These are phyloP conservation scores for Effrenium voratum DNA, from an alignment of 73 alveolate species.

Conservation along the genomic window DNA sequence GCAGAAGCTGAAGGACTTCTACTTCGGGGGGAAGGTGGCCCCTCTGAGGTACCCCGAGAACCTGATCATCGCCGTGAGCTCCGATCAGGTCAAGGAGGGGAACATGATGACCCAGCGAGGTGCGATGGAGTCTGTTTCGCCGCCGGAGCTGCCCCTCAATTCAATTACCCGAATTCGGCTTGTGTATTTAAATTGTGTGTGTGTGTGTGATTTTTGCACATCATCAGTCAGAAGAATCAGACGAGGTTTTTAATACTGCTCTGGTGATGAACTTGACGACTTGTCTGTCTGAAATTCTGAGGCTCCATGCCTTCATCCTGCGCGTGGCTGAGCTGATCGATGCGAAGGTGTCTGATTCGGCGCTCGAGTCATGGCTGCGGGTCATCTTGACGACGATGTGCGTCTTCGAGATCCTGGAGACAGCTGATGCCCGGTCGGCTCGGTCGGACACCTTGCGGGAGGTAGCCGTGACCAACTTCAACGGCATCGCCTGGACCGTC, in stretches of 20 bases:
- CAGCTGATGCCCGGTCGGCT: neutral
- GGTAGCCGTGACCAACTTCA: neutral
- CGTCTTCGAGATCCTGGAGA: neutral
- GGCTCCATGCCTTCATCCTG: neutral
- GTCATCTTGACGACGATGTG: neutral
- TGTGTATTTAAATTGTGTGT: too few relatives aligned
- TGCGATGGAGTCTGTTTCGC: neutral
- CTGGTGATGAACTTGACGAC: too few relatives aligned
- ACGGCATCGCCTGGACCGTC: neutral
- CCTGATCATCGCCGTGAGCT: neutral
- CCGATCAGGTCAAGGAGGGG: neutral
- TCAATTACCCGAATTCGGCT: too few relatives aligned
- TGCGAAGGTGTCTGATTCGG: neutral
- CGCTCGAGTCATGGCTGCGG: neutral
- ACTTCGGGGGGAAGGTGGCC: neutral
- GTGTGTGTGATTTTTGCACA: too few relatives aligned
- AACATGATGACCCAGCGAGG: neutral
- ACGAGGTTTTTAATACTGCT: too few relatives aligned
- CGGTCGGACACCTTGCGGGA: neutral
- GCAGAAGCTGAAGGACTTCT: neutral
- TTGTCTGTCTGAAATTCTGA: too few relatives aligned
- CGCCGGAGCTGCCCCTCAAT: neutral
- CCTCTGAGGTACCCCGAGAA: neutral
- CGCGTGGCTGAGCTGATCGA: slow-evolving; percentile 6
- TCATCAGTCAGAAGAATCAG: too few relatives aligned